Conservation (phyloP, 345 rosid genomes). For the Citrus australasica region DNA sequence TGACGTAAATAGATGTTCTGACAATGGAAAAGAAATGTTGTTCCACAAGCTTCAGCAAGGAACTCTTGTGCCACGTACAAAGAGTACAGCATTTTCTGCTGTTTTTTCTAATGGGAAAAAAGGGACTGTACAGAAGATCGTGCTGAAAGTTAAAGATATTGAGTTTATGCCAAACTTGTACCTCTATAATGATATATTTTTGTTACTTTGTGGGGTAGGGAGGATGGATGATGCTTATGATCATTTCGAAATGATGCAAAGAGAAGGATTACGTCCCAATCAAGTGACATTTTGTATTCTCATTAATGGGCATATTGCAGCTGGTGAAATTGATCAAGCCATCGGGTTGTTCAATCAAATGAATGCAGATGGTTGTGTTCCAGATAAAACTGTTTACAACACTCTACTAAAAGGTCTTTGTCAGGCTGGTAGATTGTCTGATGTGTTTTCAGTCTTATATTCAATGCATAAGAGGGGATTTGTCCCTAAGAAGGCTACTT, state of each 20-base stretch:
- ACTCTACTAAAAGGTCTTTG: constrained; percentile 51
- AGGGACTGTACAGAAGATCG: constrained; percentile 45
- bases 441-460: constrained; percentile 44
- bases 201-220: constrained; percentile 45
- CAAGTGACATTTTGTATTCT: constrained; percentile 61
- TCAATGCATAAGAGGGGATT: constrained; percentile 52
- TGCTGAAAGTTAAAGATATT: constrained; percentile 34
- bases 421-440: constrained; percentile 37
- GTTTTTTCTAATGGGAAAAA: constrained; percentile 33
- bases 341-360: constrained; percentile 49
- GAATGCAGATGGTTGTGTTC: constrained; percentile 36
- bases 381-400: constrained; percentile 41
- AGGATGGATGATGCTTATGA: constrained; percentile 49
- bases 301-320: constrained; percentile 42
- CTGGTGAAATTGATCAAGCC: constrained; percentile 51
- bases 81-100: constrained; percentile 18
- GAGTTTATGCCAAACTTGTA: constrained; percentile 45
- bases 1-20: constrained; percentile 22
- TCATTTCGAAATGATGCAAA: constrained; percentile 52
- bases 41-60: constrained; percentile 40
- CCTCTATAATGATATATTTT: constrained; percentile 48
- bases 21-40: constrained; percentile 35
- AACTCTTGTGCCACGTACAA: constrained; percentile 23
- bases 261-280: constrained; percentile 53
- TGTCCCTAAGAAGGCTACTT: constrained; percentile 40